These are phyloP conservation scores for Coemansia sp. DNA, from an alignment of 192 early-diverging fungal genomes.

Conservation along the genomic window DNA sequence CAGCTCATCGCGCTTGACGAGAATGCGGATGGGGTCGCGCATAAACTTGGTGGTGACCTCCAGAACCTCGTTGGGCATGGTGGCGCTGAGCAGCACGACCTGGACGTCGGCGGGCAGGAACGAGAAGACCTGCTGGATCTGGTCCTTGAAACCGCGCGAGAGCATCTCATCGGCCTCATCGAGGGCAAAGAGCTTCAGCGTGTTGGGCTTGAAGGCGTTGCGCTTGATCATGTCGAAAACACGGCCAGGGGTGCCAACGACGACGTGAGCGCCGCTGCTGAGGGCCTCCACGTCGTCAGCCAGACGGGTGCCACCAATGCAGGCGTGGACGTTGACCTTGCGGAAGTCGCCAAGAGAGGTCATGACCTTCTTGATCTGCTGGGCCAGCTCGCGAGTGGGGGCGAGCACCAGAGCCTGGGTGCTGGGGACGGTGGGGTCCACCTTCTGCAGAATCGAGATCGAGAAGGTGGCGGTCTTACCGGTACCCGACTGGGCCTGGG, in stretches of 20 bases:
- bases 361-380: slow-evolving; percentile 96
- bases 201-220: slow-evolving; percentile 70
- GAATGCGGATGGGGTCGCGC: slow-evolving; percentile 97
- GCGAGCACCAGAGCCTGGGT: slow-evolving; percentile 96
- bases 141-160: slow-evolving; percentile 97
- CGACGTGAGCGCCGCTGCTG: slow-evolving; percentile 80
- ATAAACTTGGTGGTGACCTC: slow-evolving; percentile 98
- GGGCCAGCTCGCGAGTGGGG: slow-evolving; percentile 97
- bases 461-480: slow-evolving; percentile 99
- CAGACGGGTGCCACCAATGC: slow-evolving; percentile 96
- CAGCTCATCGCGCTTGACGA: slow-evolving; percentile 97
- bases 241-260: slow-evolving; percentile 98
- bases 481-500: slow-evolving; percentile 99
- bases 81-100: slow-evolving; percentile 96
- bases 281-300: slow-evolving; percentile 86
- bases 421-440: slow-evolving; percentile 73
- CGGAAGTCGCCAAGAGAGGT: slow-evolving; percentile 94
- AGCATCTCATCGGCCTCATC: slow-evolving; percentile 99
- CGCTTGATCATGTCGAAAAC: slow-evolving; percentile 99
- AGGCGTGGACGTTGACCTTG: slow-evolving; percentile 90
- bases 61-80: slow-evolving; percentile 92
- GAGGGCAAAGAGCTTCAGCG: slow-evolving; percentile 97
- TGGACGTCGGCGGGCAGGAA: slow-evolving; percentile 84
- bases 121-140: slow-evolving; percentile 97
- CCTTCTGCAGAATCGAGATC: slow-evolving; percentile 94